phyloP scores from a whole-genome alignment of 768 basidiomycete species.

The Suillus weaverae region DNA sequence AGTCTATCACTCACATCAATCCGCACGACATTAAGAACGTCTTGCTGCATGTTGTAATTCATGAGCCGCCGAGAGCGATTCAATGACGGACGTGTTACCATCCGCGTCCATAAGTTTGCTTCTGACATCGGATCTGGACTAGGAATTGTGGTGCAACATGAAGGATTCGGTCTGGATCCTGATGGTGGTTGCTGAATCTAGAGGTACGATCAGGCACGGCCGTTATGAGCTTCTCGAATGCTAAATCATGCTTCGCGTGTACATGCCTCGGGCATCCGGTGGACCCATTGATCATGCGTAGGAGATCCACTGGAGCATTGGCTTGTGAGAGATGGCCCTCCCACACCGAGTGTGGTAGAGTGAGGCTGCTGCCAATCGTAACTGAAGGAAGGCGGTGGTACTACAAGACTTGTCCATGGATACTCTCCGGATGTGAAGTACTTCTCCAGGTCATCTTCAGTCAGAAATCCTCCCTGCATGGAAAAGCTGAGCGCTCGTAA shows the following conservation, averaged over 20 bases:
- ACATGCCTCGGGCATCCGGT: neutral
- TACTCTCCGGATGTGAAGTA: neutral
- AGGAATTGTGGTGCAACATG: neutral
- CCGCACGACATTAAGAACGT: neutral
- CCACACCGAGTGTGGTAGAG: neutral
- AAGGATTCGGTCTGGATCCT: neutral
- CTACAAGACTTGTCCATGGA: neutral
- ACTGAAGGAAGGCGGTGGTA: neutral
- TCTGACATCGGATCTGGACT: neutral
- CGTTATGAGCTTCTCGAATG: neutral
- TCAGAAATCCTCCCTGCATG: neutral
- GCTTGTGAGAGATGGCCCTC: neutral
- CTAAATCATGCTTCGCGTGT: neutral
- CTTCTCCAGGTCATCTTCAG: slow-evolving; percentile 6
- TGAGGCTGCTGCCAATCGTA: neutral
- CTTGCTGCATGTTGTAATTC: slow-evolving; percentile 1
- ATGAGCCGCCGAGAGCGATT: neutral
- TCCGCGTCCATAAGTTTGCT: slow-evolving; percentile 5
- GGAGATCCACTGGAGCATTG: neutral
- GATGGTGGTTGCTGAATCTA: neutral
- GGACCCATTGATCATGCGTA: neutral
- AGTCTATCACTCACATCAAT: neutral
- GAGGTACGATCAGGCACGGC: neutral
- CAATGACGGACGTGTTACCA: slow-evolving; percentile 2
- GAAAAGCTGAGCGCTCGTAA: neutral